These are phyloP conservation scores for Pholiota molesta DNA, from an alignment of 768 basidiomycete genomes.

Conservation along the genomic window DNA sequence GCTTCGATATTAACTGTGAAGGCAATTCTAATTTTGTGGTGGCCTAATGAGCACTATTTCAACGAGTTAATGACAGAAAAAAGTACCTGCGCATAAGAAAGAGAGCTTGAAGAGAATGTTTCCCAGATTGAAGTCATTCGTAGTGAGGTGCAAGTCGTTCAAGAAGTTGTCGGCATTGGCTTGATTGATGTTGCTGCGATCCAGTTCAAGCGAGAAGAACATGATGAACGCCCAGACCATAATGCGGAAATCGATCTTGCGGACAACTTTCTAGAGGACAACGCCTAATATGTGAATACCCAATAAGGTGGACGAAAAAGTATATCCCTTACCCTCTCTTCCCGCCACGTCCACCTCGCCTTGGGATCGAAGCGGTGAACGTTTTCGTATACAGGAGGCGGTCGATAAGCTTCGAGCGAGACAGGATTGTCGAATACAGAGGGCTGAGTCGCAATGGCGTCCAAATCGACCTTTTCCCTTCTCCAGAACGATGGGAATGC, in stretches of 20 bases:
- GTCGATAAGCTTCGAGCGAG: slow-evolving; percentile 49
- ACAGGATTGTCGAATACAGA: slow-evolving; percentile 63
- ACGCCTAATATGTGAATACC: not conserved
- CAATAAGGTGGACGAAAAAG: not conserved
- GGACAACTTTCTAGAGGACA: slow-evolving; percentile 42
- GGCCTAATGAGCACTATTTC: too few species aligned
- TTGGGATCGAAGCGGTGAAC: slow-evolving; percentile 61
- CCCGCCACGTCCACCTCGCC: slow-evolving; percentile 74
- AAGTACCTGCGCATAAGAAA: slow-evolving; percentile 44
- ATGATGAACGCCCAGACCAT: slow-evolving; percentile 62
- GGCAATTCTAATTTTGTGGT: slow-evolving; percentile 48
- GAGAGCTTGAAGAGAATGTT: slow-evolving; percentile 57
- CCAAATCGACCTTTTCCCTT: slow-evolving; percentile 35
- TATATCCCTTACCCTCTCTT: slow-evolving; percentile 50
- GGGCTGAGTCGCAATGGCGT: slow-evolving; percentile 58
- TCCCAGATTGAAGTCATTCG: slow-evolving; percentile 65
- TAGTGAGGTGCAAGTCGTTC: slow-evolving; percentile 57
- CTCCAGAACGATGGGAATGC: slow-evolving; percentile 2
- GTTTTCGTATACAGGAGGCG: slow-evolving; percentile 58
- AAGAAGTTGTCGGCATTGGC: slow-evolving; percentile 74
- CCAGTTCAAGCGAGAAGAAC: slow-evolving; percentile 63
- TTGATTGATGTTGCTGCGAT: slow-evolving; percentile 61
- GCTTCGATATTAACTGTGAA: slow-evolving; percentile 68
- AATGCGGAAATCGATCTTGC: slow-evolving; percentile 62
- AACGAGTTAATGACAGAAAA: not conserved